A percentile compares a stretch with the other conserved stretches of the same genome.
Conservation (phyloP, 2,329 filamentous ascomycete species). For the Pseudopithomyces maydicus region DNA sequence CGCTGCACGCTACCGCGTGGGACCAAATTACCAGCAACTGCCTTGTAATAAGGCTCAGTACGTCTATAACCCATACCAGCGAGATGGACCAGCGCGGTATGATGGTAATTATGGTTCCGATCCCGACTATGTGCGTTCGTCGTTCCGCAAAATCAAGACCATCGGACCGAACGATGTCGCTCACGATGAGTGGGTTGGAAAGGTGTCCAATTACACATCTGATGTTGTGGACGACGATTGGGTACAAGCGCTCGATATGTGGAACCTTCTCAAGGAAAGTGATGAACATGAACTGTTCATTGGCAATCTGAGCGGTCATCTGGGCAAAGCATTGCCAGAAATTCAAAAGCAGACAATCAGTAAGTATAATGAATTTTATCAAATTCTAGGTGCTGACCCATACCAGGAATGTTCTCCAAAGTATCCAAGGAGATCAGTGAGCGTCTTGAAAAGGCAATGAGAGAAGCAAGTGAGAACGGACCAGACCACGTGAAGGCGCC, state of each 20-base stretch:
- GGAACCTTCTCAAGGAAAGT: slow-evolving; percentile 43
- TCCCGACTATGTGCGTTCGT: slow-evolving; percentile 50
- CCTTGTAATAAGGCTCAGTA: slow-evolving; percentile 39
- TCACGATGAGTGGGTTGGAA: slow-evolving; percentile 28
- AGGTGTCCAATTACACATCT: slow-evolving; percentile 22
- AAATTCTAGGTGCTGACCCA: not conserved
- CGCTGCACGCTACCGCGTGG: slow-evolving; percentile 55
- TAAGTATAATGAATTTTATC: slow-evolving; percentile 4
- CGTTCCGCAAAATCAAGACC: slow-evolving; percentile 16
- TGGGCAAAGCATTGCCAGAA: slow-evolving; percentile 22
- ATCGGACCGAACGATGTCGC: slow-evolving; percentile 20
- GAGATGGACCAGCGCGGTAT: slow-evolving; percentile 37
- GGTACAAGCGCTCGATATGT: slow-evolving; percentile 55
- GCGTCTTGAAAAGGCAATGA: slow-evolving; percentile 16
- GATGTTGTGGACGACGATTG: slow-evolving; percentile 56
- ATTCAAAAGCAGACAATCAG: slow-evolving; percentile 28
- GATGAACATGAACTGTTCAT: slow-evolving; percentile 34
- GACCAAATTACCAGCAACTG: slow-evolving; percentile 56
- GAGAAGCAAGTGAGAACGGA: slow-evolving; percentile 10
- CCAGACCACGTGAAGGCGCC: slow-evolving; percentile 17
- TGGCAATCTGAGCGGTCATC: slow-evolving; percentile 25
- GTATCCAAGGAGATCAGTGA: slow-evolving; percentile 22
- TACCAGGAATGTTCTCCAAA: slow-evolving; percentile 21
- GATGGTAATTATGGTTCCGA: slow-evolving; percentile 54
- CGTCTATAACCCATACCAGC: slow-evolving; percentile 34